Evolutionary conservation across 768 basidiomycete genomes (phyloP).

Genomic region (Pisolithus tinctorius): DNA sequence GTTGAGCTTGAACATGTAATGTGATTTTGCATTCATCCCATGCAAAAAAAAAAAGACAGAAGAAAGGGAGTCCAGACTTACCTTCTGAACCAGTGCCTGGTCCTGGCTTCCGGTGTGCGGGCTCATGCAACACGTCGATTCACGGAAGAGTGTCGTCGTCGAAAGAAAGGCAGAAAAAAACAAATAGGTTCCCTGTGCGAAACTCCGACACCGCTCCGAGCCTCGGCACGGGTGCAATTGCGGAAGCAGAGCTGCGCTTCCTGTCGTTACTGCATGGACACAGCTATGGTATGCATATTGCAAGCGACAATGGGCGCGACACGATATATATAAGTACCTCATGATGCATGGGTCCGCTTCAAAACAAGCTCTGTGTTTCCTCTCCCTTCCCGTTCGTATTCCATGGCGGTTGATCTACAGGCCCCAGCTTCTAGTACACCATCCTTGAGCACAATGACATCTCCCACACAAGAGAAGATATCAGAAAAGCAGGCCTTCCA

Average conservation of each 20-base stretch:
- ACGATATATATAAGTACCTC: no score
- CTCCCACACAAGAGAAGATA: background rate
- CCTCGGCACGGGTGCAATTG: background rate
- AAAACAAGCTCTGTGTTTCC: no score
- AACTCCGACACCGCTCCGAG: slow-evolving; percentile 4
- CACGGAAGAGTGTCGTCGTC: no score
- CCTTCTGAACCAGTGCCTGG: background rate
- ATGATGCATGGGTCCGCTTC: no score
- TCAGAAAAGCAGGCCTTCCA: slow-evolving; percentile 4
- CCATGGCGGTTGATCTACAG: no score
- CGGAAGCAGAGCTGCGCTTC: background rate
- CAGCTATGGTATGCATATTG: background rate
- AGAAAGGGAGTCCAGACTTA: background rate
- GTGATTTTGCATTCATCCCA: slow-evolving; percentile 35
- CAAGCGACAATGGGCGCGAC: no score
- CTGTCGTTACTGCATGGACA: background rate
- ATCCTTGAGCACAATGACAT: background rate
- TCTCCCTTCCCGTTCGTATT: no score
- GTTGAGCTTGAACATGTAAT: slow-evolving; percentile 42
- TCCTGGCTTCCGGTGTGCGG: background rate
- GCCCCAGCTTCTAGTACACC: no score
- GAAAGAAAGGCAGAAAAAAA: no score
- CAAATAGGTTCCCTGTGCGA: background rate
- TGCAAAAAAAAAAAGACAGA: background rate
- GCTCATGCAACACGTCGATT: no score